These are phyloP conservation scores for Castanopsis chinensis DNA, from an alignment of 306 rosid genomes.

Conservation along the genomic window DNA sequence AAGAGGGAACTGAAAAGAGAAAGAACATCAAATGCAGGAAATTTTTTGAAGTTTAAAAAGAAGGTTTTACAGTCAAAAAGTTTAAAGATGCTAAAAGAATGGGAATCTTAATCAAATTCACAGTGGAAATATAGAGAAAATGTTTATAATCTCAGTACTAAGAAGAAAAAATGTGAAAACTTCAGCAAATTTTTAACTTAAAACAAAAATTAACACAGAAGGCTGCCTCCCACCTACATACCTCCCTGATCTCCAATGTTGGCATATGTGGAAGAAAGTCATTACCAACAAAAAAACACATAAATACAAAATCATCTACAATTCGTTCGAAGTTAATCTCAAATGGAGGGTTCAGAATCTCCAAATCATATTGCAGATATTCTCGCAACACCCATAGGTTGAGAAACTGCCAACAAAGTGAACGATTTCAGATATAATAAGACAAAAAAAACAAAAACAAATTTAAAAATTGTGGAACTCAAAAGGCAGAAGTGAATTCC, in stretches of 20 bases:
- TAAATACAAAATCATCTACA: conserved; percentile 84
- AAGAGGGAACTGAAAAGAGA: conserved; percentile 6
- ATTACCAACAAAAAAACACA: conserved; percentile 89
- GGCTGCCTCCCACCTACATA: conserved; percentile 35
- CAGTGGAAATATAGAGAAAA: neutral
- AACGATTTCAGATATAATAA: conserved; percentile 20
- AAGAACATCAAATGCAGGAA: neutral
- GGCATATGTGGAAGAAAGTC: conserved; percentile 99
- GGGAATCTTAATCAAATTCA: neutral
- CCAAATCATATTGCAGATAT: conserved; percentile 78
- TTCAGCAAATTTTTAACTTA: conserved; percentile 15
- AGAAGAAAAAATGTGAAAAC: neutral
- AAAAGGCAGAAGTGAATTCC: conserved; percentile 21
- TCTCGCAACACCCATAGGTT: conserved; percentile 88
- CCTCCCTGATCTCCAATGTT: conserved; percentile 94
- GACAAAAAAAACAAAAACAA: conserved; percentile 8
- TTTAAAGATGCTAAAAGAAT: neutral
- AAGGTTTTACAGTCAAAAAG: neutral
- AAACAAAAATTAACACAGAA: conserved; percentile 17
- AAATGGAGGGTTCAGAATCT: conserved; percentile 72
- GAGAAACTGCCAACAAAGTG: conserved; percentile 57
- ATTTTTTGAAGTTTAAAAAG: too few relatives aligned
- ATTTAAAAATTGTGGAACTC: conserved; percentile 16
- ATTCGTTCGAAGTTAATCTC: conserved; percentile 70
- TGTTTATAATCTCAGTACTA: neutral